Base-by-base conservation (phyloP, 73 alveolate genomes). In the Paraurostyla sp. region DNA sequence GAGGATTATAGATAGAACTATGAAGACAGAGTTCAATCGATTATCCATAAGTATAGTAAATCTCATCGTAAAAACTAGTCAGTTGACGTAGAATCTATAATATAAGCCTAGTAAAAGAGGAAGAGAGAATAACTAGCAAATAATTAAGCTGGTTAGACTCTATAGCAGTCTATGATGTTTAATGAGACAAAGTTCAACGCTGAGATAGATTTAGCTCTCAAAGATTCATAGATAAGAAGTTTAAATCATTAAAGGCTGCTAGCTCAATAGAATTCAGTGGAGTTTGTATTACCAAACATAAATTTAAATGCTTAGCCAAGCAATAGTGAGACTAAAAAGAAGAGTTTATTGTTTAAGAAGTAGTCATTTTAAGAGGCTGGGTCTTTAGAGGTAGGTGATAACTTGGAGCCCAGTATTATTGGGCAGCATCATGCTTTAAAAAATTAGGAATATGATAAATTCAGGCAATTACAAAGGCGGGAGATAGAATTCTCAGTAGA, bases 401-500 rank as follows among this genome's bases (percentile, higher is more conserved):
- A 65, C 13, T 22, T 65, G 41, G 86, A 78, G 51, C 75, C 76
- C 9, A 11, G 2, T 27, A 23, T 78, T 1, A 51, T 78, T 0
- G 89, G 80, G 20, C 22, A 78, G 35, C 33, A 4, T 32, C 22
- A 51, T 32, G 89, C 89, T 16, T 33, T 78, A 1, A 78, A 78
- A 27, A 40, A 78, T 40, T 48, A 78, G 3, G 89, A 78, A 33
- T 52, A 15, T 4, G 89, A 78, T 23, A 59, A 43, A 54, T 78
- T 42, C 43, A 78, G 32, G 38, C 9, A 50, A 27, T 40, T 78
- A 6, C 60, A 78, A 27, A 78, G 35, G 29, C 6, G 49, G 32
- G 23, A 78, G 45, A 13, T 78, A 22, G 76, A 49, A 35, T 54
- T 51, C 52, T 23, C 20, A 22, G 32, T 54, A 0, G 58, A 49